These are phyloP conservation scores for Termitomyces sp. DNA, from an alignment of 768 basidiomycete species.

Conservation along the genomic window DNA sequence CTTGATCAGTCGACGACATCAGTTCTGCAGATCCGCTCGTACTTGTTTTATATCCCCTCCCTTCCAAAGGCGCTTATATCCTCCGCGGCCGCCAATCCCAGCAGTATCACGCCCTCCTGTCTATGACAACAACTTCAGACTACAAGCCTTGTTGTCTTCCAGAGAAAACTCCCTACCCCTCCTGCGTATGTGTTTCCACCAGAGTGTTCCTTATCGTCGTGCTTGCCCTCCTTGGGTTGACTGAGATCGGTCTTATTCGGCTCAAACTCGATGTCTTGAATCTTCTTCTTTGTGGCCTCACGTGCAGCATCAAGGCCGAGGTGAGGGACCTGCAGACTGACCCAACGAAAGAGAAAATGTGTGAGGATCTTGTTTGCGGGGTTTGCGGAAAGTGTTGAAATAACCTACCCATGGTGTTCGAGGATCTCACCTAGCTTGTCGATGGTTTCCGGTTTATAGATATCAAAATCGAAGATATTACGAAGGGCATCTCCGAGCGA, in stretches of 20 bases:
- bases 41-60: conserved; percentile 63
- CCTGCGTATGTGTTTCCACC: conserved; percentile 66
- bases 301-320: conserved; percentile 56
- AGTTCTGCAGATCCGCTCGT: neutral
- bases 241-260: conserved; percentile 46
- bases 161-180: conserved; percentile 36
- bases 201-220: conserved; percentile 56
- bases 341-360: neutral
- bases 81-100: conserved; percentile 61
- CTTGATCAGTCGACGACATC: neutral
- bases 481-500: conserved; percentile 52
- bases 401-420: conserved; percentile 50
- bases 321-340: conserved; percentile 46
- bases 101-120: conserved; percentile 64
- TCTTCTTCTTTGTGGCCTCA: conserved; percentile 45
- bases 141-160: neutral
- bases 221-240: conserved; percentile 57
- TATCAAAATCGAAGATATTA: conserved; percentile 68
- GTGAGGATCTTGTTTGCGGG: neutral
- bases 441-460: conserved; percentile 61
- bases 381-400: neutral
- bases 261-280: conserved; percentile 53
- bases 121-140: conserved; percentile 23
- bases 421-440: conserved; percentile 56
- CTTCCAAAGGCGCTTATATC: conserved; percentile 61